Percentiles rank a stretch among this genome's conserved stretches.
These are phyloP conservation scores for Hypoxylon rubiginosum DNA, from an alignment of 2,329 filamentous ascomycete genomes.

Conservation along the genomic window DNA sequence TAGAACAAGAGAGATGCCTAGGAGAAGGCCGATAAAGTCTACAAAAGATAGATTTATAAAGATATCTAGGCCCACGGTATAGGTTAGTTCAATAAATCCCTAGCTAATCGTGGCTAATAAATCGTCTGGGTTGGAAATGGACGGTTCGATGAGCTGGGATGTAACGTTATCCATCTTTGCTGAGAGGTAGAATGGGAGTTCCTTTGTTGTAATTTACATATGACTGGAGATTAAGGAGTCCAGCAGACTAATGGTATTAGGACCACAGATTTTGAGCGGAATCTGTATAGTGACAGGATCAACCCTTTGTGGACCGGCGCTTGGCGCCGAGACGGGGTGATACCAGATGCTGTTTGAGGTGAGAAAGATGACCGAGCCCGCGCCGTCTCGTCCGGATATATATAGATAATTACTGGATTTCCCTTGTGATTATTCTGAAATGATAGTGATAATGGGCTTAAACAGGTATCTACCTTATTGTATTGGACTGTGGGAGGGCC, in stretches of 20 bases:
- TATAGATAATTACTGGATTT: not conserved
- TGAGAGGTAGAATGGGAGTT: slow-evolving; percentile 52
- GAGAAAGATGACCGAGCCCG: slow-evolving; percentile 52
- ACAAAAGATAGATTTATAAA: slow-evolving; percentile 63
- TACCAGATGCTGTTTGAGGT: slow-evolving; percentile 53
- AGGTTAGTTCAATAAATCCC: slow-evolving; percentile 62
- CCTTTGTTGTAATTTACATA: slow-evolving; percentile 54
- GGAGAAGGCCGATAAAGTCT: slow-evolving; percentile 62
- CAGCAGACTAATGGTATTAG: slow-evolving; percentile 52
- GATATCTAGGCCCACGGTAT: slow-evolving; percentile 51
- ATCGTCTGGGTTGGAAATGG: slow-evolving; percentile 55
- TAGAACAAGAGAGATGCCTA: slow-evolving; percentile 61
- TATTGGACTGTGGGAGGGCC: no score
- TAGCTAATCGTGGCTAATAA: slow-evolving; percentile 56
- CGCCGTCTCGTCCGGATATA: slow-evolving; percentile 38
- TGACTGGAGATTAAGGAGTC: slow-evolving; percentile 52
- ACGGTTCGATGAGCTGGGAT: slow-evolving; percentile 59
- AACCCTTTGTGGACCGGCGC: slow-evolving; percentile 47
- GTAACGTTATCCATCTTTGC: slow-evolving; percentile 29
- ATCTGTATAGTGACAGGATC: slow-evolving; percentile 52
- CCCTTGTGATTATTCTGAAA: no score
- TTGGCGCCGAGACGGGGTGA: slow-evolving; percentile 49
- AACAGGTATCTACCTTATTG: no score
- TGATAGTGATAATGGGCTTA: no score
- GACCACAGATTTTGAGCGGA: slow-evolving; percentile 52